phyloP scores from a whole-genome alignment of 345 rosid genomes.

The Ricinus communis region DNA sequence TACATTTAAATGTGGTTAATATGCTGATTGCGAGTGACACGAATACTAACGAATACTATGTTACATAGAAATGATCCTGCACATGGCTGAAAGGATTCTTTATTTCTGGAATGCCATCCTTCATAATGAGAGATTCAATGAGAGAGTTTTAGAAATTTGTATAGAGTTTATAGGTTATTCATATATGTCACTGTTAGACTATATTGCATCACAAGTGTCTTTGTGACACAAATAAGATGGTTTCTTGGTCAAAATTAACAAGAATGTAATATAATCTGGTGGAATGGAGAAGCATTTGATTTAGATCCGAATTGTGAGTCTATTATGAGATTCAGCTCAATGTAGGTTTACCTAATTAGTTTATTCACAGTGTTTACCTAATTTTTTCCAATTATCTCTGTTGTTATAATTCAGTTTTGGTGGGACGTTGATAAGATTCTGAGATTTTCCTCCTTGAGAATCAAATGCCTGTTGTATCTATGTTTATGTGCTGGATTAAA shows the following conservation, averaged over 20 bases:
- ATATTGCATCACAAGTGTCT: neutral
- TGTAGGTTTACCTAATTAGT: neutral
- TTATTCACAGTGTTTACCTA: neutral
- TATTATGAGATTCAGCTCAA: neutral
- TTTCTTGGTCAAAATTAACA: neutral
- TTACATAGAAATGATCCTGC: no score
- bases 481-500: neutral
- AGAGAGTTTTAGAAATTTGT: no score
- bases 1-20: neutral
- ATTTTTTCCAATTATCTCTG: constrained; percentile 1
- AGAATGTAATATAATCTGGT: neutral
- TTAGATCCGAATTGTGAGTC: neutral
- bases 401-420: neutral
- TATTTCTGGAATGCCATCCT: no score
- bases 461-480: neutral
- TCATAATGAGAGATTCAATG: no score
- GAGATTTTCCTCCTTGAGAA: neutral
- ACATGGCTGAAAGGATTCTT: no score
- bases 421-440: neutral
- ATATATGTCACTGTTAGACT: neutral
- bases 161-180: neutral
- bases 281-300: neutral
- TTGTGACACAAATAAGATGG: neutral
- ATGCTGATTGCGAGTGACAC: neutral
- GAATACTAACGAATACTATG: no score